phyloP scores from a whole-genome alignment of 352 stramenopile genomes.

The Phytophthora tentaculata region DNA sequence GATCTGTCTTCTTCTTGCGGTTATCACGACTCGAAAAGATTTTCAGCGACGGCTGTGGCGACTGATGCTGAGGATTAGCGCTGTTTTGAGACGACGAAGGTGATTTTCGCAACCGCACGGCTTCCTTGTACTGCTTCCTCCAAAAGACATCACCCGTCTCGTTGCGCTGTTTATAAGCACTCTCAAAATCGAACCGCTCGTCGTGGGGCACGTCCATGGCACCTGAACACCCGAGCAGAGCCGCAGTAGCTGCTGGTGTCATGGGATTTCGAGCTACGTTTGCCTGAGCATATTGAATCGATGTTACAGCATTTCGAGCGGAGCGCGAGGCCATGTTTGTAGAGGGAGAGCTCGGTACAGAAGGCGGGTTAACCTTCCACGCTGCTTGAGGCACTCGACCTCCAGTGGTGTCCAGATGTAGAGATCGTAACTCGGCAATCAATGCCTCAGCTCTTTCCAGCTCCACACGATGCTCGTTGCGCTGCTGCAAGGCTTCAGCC shows the following conservation, averaged over 20 bases:
- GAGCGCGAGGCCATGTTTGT: slow-evolving; percentile 8
- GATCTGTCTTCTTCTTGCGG: slow-evolving; percentile 46
- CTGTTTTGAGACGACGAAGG: slow-evolving; percentile 17
- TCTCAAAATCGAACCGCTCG: slow-evolving; percentile 57
- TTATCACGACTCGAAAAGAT: slow-evolving; percentile 72
- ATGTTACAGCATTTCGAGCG: slow-evolving; percentile 12
- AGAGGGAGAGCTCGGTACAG: slow-evolving; percentile 6
- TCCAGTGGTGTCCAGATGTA: slow-evolving; percentile 29
- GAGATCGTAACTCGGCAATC: slow-evolving; percentile 46
- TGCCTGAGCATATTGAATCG: slow-evolving; percentile 32
- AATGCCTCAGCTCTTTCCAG: slow-evolving; percentile 52
- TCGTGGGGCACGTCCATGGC: slow-evolving; percentile 45
- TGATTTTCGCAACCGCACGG: slow-evolving; percentile 59
- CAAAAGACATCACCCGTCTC: slow-evolving; percentile 56
- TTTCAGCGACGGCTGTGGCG: slow-evolving; percentile 55
- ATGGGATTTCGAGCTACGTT: slow-evolving; percentile 33
- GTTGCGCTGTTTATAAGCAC: slow-evolving; percentile 46
- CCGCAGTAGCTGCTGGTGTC: slow-evolving; percentile 26
- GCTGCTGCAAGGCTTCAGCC: slow-evolving; percentile 60
- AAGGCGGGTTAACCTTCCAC: slow-evolving; percentile 31
- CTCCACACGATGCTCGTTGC: slow-evolving; percentile 57
- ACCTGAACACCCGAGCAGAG: slow-evolving; percentile 33
- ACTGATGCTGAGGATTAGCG: neutral
- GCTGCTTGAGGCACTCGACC: slow-evolving; percentile 28
- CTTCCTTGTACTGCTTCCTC: slow-evolving; percentile 63